These are phyloP conservation scores for Gossypium laxum DNA, from an alignment of 441 rosid species.

Conservation along the genomic window DNA sequence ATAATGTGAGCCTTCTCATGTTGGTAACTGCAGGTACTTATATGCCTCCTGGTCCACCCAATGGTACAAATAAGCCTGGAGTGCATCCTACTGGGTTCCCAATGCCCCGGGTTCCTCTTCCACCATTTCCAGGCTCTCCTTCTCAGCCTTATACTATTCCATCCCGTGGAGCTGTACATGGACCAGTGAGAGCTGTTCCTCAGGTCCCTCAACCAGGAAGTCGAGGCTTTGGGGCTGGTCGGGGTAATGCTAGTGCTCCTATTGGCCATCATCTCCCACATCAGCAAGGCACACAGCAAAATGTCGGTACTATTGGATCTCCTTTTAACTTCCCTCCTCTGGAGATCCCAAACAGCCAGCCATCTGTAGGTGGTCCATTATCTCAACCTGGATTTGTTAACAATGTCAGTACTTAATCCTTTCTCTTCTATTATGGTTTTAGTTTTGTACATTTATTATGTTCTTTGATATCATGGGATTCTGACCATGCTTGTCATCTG, in stretches of 20 bases:
- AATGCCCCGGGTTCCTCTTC: slow-evolving; percentile 69
- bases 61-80: slow-evolving; percentile 81
- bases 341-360: slow-evolving; percentile 84
- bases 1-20: neutral
- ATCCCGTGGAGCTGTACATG: slow-evolving; percentile 71
- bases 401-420: slow-evolving; percentile 28
- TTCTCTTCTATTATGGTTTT: neutral
- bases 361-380: slow-evolving; percentile 80
- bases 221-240: slow-evolving; percentile 85
- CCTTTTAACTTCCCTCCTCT: slow-evolving; percentile 53
- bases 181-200: slow-evolving; percentile 90
- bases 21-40: slow-evolving; percentile 46
- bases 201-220: slow-evolving; percentile 82
- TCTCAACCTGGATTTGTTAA: slow-evolving; percentile 91
- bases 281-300: slow-evolving; percentile 70
- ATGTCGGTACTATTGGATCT: slow-evolving; percentile 73
- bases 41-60: slow-evolving; percentile 69
- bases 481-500: slow-evolving; percentile 16
- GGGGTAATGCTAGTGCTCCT: slow-evolving; percentile 60
- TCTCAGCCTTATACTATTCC: slow-evolving; percentile 96
- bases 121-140: slow-evolving; percentile 72
- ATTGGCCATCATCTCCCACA: slow-evolving; percentile 80
- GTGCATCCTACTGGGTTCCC: slow-evolving; percentile 82
- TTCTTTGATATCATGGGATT: neutral
- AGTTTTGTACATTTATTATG: slow-evolving; percentile 1